Evolutionary conservation across 306 rosid genomes (phyloP), one percentile per base, ranked within the genome.

Genomic region (Comarum palustre): DNA sequence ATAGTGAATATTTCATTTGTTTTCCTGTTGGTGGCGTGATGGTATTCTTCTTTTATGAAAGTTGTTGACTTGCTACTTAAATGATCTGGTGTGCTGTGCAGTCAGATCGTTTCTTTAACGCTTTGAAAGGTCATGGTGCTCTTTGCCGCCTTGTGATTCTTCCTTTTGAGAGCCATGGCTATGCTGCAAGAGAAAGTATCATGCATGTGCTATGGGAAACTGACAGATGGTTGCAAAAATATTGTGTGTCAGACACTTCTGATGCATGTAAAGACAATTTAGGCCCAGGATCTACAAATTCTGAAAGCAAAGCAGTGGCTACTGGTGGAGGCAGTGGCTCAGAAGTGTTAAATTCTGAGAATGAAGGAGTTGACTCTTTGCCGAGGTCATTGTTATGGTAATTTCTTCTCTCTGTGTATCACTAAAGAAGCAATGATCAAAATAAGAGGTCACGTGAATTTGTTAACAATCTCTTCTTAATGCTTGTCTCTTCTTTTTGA

Each of bases 171-270:
- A 94, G 99, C 90, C 99, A 94, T 76, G 93, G 97, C 14, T 94
- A 91, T 82, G 66, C 93, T 73, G 74, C 96, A 77, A 86, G 96
- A 71, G 99, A 94, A 83, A 94, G 99, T 86, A 91, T 94, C 89
- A 91, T 94, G 97, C 99, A 94, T 46, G 96, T 94, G 64, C 96
- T 94, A 36, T 94, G 99, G 99, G 99, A 94, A 86, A 94, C 97
- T 77, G 99, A 90, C 80, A 88, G 99, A 71, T 94, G 99, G 99
- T 79, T 94, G 78, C 90, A 88, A 64, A 94, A 87, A 68, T 70
- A 87, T 73, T 88, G 96, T 29, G 84, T 84, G 66, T 79, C 95
- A 38, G 77, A 82, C 77, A 39, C 74, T 73, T 73, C 86, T 41
- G 82, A 79, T 59, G 63, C 58, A 25, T 78, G 79, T 34, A 77